Conservation (phyloP, 2,329 filamentous ascomycete species). For the Arthrobotrys pseudoclavata region DNA sequence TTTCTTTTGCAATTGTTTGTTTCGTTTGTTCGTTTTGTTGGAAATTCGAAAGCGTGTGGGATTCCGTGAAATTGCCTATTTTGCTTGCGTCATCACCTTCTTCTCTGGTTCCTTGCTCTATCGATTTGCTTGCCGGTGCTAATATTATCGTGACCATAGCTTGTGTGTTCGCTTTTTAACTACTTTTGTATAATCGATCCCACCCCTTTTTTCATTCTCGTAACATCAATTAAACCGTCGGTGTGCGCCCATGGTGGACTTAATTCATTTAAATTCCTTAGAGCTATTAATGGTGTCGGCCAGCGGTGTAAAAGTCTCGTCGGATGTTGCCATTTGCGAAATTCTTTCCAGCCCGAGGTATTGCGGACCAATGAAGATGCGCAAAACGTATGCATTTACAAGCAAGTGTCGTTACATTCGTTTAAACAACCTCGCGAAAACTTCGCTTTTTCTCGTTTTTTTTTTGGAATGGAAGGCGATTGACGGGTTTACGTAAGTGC, state of each 20-base stretch:
- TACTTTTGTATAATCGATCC: constrained; percentile 5
- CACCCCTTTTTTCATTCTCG: background rate
- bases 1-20: background rate
- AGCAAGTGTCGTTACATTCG: constrained; percentile 27
- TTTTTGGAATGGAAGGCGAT: background rate
- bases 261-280: background rate
- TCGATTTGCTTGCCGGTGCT: background rate
- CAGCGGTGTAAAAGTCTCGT: background rate
- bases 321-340: constrained; percentile 25
- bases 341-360: background rate
- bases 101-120: background rate
- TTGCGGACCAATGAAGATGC: background rate
- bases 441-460: background rate
- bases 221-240: background rate
- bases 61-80: constrained; percentile 18
- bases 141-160: background rate
- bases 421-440: background rate
- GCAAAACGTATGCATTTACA: constrained; percentile 8
- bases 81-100: background rate
- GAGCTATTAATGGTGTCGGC: background rate
- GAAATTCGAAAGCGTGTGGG: constrained; percentile 15
- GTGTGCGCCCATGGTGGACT: background rate
- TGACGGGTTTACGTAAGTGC: background rate
- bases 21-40: constrained; percentile 7
- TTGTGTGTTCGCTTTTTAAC: background rate